Percentiles rank a stretch among this genome's conserved stretches.
These are phyloP conservation scores for Acer campestre DNA, from an alignment of 345 rosid genomes.

Conservation along the genomic window DNA sequence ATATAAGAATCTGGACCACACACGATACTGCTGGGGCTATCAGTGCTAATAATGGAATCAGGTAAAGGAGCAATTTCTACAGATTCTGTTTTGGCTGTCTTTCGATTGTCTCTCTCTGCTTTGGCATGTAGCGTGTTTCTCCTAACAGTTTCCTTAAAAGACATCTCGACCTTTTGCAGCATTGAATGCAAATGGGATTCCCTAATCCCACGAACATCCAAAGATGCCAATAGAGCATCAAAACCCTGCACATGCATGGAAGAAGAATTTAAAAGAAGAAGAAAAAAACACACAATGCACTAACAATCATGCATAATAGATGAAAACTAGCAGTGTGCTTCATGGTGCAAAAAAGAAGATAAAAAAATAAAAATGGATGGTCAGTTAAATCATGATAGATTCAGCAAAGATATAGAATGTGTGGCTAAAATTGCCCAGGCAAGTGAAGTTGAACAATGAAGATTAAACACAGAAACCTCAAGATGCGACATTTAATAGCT, in stretches of 20 bases:
- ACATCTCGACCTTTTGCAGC: conserved; percentile 67
- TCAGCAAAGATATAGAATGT: background rate
- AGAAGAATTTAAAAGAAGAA: background rate
- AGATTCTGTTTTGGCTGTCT: conserved; percentile 34
- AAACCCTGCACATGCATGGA: conserved; percentile 54
- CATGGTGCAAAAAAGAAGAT: background rate
- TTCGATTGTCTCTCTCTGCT: conserved; percentile 12
- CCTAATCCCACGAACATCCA: conserved; percentile 82
- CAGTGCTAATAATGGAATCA: conserved; percentile 22
- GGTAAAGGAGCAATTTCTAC: conserved; percentile 24
- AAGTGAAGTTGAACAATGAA: background rate
- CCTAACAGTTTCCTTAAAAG: conserved; percentile 70
- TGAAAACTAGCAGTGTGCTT: background rate
- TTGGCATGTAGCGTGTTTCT: conserved; percentile 24
- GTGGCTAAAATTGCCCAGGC: background rate
- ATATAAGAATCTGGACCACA: conserved; percentile 45
- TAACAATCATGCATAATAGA: background rate
- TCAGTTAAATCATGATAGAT: background rate
- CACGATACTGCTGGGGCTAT: conserved; percentile 41
- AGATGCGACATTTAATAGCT: background rate
- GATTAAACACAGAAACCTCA: background rate
- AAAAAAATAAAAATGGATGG: background rate
- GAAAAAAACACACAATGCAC: background rate
- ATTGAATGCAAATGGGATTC: conserved; percentile 73
- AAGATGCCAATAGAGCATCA: conserved; percentile 57